Base-by-base conservation (phyloP, 495 filamentous ascomycete species). In the Astrothelium macrocarpum region DNA sequence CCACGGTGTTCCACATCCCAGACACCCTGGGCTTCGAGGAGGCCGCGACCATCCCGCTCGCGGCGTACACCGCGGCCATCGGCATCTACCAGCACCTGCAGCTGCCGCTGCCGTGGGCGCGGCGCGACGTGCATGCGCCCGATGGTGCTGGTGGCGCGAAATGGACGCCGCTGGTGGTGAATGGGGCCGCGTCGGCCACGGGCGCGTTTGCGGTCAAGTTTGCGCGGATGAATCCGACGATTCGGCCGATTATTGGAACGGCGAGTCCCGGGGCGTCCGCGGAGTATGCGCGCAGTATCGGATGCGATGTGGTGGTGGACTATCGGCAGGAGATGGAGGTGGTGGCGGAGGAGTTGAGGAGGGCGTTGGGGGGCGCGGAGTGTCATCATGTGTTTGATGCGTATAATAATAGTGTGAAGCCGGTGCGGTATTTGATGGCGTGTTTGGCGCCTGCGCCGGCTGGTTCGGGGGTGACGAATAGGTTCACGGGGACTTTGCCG, bases 121-220 rank as follows among this genome's bases (percentile, higher is more conserved):
- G 49, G 0, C 49, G 49, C 5, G 49, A 56, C 29, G 49, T 25
- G 49, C 49, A 29, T 9, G 49, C 49, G 49, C 49, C 49, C 9
- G 29, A 20, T 26, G 61, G 28, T 1, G 43, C 49, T 9, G 29
- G 25, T 26, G 61, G 28, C 2, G 43, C 20, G 5, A 32, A 25
- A 7, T 56, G 56, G 16, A 63, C 20, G 18, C 64, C 68, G 14
- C 62, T 71, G n/a, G 11, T 69, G 11, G 71, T 82, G 64, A 81
- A 81, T 67, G 77, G 77, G 20, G 76, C 71, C 4, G 67, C 75
- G 2, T 68, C 67, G 11, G 73, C 76, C 12, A 72, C 78, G 23
- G 78, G 78, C 1, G 71, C 74, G 0, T 78, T 70, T 59, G 76
- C 77, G 2, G 65, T 78, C 0, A 71, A 80, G 59, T 64, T 79